These are phyloP conservation scores for Copromyces sp. DNA, from an alignment of 495 filamentous ascomycete genomes.

Conservation along the genomic window DNA sequence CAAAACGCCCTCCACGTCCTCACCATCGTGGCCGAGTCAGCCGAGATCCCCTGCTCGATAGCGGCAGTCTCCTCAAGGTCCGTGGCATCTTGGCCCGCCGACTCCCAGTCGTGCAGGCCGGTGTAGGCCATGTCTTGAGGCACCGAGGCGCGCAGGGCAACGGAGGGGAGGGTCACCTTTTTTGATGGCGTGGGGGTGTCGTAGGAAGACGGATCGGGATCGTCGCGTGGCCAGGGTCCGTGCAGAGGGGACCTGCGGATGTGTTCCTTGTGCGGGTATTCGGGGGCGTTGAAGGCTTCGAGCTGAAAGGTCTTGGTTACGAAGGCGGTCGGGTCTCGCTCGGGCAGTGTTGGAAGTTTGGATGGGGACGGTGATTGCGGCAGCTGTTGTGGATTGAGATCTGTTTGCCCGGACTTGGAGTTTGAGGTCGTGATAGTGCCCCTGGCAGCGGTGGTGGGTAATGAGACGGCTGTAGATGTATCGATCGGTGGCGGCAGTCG, in stretches of 20 bases:
- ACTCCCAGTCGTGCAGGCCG: conserved; percentile 41
- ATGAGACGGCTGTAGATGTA: neutral
- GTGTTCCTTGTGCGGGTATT: conserved; percentile 24
- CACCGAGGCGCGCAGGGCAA: conserved; percentile 24
- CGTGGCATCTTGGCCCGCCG: conserved; percentile 18
- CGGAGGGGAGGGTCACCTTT: conserved; percentile 17
- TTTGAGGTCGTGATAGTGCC: neutral
- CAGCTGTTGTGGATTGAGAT: neutral
- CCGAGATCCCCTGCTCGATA: neutral
- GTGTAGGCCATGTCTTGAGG: conserved; percentile 24
- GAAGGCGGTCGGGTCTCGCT: neutral
- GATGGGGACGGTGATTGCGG: neutral
- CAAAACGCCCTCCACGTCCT: neutral
- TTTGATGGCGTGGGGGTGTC: neutral
- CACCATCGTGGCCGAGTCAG: neutral
- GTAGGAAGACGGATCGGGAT: neutral
- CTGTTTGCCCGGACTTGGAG: neutral
- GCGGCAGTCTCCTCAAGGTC: neutral
- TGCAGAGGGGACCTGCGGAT: conserved; percentile 30
- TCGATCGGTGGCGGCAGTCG: neutral
- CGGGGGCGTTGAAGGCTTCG: conserved; percentile 23
- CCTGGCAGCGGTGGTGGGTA: neutral
- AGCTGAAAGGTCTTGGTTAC: conserved; percentile 25
- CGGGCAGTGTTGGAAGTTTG: neutral
- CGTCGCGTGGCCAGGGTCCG: conserved; percentile 29